These are phyloP conservation scores for Apophysomyces variabilis DNA, from an alignment of 371 early-diverging fungal genomes.

Conservation along the genomic window DNA sequence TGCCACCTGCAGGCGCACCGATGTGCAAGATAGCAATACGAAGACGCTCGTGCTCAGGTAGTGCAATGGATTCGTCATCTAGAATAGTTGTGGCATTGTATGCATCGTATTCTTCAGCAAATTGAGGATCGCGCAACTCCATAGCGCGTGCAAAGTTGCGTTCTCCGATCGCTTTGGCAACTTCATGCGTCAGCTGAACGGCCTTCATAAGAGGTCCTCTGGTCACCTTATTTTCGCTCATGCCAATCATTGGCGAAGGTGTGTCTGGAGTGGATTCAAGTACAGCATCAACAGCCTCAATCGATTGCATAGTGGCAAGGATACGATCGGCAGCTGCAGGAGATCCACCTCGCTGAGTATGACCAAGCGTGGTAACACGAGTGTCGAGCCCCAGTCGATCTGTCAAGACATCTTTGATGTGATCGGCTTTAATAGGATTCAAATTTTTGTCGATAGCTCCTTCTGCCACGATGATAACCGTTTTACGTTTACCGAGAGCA, in stretches of 20 bases:
- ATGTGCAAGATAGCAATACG: constrained; percentile 93
- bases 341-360: constrained; percentile 98
- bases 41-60: constrained; percentile 58
- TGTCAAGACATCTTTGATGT: constrained; percentile 84
- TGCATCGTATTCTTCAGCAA: constrained; percentile 74
- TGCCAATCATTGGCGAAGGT: constrained; percentile 93
- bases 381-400: constrained; percentile 89
- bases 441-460: constrained; percentile 95
- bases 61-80: constrained; percentile 34
- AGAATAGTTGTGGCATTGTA: constrained; percentile 56
- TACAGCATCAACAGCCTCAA: constrained; percentile 97
- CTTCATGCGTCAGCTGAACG: constrained; percentile 88
- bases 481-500: constrained; percentile 85
- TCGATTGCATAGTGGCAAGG: constrained; percentile 92
- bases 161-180: constrained; percentile 80
- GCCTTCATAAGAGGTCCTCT: constrained; percentile 91
- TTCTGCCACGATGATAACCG: constrained; percentile 97
- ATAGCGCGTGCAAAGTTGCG: constrained; percentile 92
- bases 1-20: constrained; percentile 98
- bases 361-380: constrained; percentile 95
- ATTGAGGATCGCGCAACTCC: constrained; percentile 91
- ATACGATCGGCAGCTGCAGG: constrained; percentile 96
- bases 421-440: constrained; percentile 87
- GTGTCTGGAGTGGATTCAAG: constrained; percentile 81
- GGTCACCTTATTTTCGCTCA: constrained; percentile 86